phyloP scores from a whole-genome alignment of 2,329 filamentous ascomycete genomes.

The Gyromitra esculenta region DNA sequence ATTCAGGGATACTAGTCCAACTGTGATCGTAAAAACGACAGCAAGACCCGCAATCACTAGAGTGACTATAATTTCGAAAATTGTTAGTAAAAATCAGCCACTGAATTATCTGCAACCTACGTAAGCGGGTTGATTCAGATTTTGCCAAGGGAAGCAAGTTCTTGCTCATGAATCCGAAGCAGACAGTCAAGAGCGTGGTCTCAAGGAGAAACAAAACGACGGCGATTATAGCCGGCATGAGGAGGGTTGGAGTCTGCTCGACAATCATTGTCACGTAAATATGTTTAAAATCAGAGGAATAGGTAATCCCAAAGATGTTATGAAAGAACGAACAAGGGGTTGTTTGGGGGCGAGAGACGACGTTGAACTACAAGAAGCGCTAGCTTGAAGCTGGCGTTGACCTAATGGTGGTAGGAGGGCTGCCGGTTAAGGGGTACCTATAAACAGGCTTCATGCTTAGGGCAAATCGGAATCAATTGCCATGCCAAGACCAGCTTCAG shows the following conservation, averaged over 20 bases:
- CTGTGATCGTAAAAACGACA: slow-evolving; percentile 12
- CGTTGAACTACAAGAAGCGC: slow-evolving; percentile 1
- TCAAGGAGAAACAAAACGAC: slow-evolving; percentile 17
- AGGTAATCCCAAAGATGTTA: neutral
- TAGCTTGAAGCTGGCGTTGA: neutral
- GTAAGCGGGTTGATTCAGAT: slow-evolving; percentile 18
- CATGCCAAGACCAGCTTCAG: neutral
- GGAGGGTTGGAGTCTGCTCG: neutral
- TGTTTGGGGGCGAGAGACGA: neutral
- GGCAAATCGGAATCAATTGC: neutral
- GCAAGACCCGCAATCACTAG: slow-evolving; percentile 7
- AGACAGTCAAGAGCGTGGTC: slow-evolving; percentile 2
- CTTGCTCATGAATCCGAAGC: slow-evolving; percentile 13
- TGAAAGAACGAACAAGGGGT: neutral
- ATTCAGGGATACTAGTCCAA: slow-evolving; percentile 4
- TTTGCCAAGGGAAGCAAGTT: slow-evolving; percentile 13
- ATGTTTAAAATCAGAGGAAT: neutral
- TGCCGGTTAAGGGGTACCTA: slow-evolving; percentile 1
- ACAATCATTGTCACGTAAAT: neutral
- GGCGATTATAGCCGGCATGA: neutral
- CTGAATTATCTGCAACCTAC: slow-evolving; percentile 16
- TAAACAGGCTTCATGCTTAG: neutral
- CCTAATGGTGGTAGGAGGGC: neutral
- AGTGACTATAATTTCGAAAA: slow-evolving; percentile 8
- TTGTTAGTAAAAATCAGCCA: slow-evolving; percentile 9